A percentile compares a stretch with the other conserved stretches of the same genome.
Evolutionary conservation across 2,329 filamentous ascomycete species (phyloP).

Genomic region (Fusarium sp.): DNA sequence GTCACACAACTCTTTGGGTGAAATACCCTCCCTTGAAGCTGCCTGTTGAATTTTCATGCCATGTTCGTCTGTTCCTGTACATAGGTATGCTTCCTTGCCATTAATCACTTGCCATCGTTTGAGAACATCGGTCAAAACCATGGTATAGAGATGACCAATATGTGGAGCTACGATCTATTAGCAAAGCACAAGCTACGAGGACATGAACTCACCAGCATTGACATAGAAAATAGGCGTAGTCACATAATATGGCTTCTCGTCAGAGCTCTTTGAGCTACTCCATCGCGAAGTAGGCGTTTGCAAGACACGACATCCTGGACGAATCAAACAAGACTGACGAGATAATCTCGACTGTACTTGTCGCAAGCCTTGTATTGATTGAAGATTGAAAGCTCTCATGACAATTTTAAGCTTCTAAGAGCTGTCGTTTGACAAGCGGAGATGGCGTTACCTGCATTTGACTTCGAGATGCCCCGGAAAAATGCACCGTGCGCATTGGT

Average conservation of each 20-base stretch:
- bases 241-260: slow-evolving; percentile 90
- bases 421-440: slow-evolving; percentile 10
- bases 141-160: slow-evolving; percentile 92
- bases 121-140: slow-evolving; percentile 89
- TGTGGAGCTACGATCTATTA: slow-evolving; percentile 76
- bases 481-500: slow-evolving; percentile 35
- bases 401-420: slow-evolving; percentile 2
- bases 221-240: slow-evolving; percentile 99
- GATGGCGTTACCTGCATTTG: slow-evolving; percentile 19
- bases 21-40: slow-evolving; percentile 74
- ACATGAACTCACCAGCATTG: slow-evolving; percentile 77
- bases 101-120: slow-evolving; percentile 90
- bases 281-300: slow-evolving; percentile 44
- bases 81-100: slow-evolving; percentile 76
- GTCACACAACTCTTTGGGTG: slow-evolving; percentile 90
- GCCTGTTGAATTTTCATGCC: slow-evolving; percentile 97
- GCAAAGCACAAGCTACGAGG: background rate
- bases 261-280: slow-evolving; percentile 49
- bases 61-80: slow-evolving; percentile 96
- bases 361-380: slow-evolving; percentile 43
- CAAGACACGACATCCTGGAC: slow-evolving; percentile 46
- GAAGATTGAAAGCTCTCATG: slow-evolving; percentile 49
- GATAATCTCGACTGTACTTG: slow-evolving; percentile 33
- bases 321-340: slow-evolving; percentile 44
- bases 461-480: background rate